These are phyloP conservation scores for Zostera marina DNA, from an alignment of 116 monocot species.

Conservation along the genomic window DNA sequence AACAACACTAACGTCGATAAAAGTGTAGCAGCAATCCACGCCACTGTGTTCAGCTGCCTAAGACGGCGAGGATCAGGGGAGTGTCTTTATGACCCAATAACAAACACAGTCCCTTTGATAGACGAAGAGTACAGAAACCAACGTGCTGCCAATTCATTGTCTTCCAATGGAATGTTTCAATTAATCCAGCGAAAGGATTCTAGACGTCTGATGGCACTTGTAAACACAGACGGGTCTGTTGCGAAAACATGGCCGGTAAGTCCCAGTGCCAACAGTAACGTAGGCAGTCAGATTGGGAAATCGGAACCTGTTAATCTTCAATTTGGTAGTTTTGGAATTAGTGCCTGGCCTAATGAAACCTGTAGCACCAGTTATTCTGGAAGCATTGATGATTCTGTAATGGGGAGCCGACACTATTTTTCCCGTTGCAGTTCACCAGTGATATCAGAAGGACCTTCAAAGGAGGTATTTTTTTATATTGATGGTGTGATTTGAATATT, in stretches of 20 bases:
- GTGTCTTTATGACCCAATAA: conserved; percentile 19
- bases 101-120: conserved; percentile 28
- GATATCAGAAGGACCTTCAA: conserved; percentile 23
- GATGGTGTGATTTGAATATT: no score
- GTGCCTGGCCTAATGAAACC: conserved; percentile 31
- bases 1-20: conserved; percentile 48
- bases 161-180: conserved; percentile 39
- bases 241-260: conserved; percentile 30
- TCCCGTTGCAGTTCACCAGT: conserved; percentile 68
- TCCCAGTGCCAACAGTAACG: background rate
- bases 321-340: conserved; percentile 42
- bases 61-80: conserved; percentile 21
- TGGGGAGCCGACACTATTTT: conserved; percentile 36
- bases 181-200: conserved; percentile 34
- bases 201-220: conserved; percentile 25
- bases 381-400: conserved; percentile 54
- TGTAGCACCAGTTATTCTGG: conserved; percentile 34
- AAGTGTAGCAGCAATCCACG: conserved; percentile 45
- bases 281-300: conserved; percentile 12
- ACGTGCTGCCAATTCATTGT: conserved; percentile 25
- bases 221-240: conserved; percentile 33
- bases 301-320: conserved; percentile 36
- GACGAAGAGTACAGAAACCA: conserved; percentile 34
- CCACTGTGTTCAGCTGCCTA: conserved; percentile 39
- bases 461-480: conserved; percentile 43